Conservation (phyloP, 2,329 filamentous ascomycete species). For the Aspergillus neotritici region DNA sequence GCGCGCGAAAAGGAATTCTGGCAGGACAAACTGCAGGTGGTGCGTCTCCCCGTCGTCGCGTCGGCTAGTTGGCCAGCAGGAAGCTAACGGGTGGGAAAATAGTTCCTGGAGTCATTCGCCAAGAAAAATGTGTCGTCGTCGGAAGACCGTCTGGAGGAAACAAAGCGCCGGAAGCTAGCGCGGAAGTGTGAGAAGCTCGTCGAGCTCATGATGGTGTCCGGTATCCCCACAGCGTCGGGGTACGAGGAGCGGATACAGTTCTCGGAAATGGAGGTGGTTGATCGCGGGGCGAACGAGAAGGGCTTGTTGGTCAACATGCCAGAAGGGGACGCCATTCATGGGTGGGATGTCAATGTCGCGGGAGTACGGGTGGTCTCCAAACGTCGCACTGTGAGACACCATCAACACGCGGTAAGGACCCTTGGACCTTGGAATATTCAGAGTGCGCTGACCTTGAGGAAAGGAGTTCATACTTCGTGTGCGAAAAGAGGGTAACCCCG, state of each 20-base stretch:
- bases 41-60: slow-evolving; percentile 46
- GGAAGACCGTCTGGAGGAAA: slow-evolving; percentile 91
- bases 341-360: slow-evolving; percentile 95
- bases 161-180: slow-evolving; percentile 86
- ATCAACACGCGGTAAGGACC: slow-evolving; percentile 74
- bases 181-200: slow-evolving; percentile 92
- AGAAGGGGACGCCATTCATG: slow-evolving; percentile 86
- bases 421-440: not conserved
- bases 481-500: slow-evolving; percentile 67
- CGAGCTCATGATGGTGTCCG: slow-evolving; percentile 99
- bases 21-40: slow-evolving; percentile 95
- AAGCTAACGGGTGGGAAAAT: slow-evolving; percentile 7
- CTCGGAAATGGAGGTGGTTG: slow-evolving; percentile 93
- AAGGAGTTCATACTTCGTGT: slow-evolving; percentile 90
- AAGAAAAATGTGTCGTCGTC: slow-evolving; percentile 96
- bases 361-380: slow-evolving; percentile 74
- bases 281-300: slow-evolving; percentile 84
- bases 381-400: slow-evolving; percentile 81
- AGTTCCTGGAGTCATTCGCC: slow-evolving; percentile 96
- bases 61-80: not conserved
- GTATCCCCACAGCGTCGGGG: slow-evolving; percentile 87
- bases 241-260: slow-evolving; percentile 98
- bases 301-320: slow-evolving; percentile 82
- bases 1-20: slow-evolving; percentile 98
- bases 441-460: slow-evolving; percentile 2